Base-by-base conservation (phyloP, 1,284 basidiomycete genomes). In the Schizophyllum commune region DNA sequence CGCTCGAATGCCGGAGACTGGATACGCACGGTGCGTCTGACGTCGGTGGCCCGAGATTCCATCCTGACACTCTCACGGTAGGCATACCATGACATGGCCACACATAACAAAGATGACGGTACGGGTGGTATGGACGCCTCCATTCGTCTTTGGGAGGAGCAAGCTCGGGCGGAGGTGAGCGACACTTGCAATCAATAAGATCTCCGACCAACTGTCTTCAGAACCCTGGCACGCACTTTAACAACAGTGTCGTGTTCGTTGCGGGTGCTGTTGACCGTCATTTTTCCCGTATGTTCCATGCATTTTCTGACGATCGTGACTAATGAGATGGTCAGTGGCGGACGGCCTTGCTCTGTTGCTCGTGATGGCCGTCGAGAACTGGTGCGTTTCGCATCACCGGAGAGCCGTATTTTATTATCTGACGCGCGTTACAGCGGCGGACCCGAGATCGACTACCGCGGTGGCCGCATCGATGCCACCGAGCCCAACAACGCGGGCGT, bases 381-480 rank as follows among this genome's bases (percentile, higher is more conserved):
- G 58, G 61, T 60, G 47, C 34, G 56, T 51, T 17, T 47, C 39
- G 39, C 39, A 47, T 11, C 39, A 11, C 9, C 9, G 39, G 5
- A 2, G 27, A 27, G 27, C 27, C 39, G 9, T 47, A 17, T 47
- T 39, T 2, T 8, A 11, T 47, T 9, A 2, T 47, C 39, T 47
- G 17, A 47, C 39, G 13, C 9, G 17, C 13, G 13, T 47, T 11
- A 3, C 17, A 47, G 76, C 64, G 73, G 73, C 20, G 76, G 76
- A 9, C 77, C 76, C 4, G 68, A 72, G 53, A 71, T 79, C 53
- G 76, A 75, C 1, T 71, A 72, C 54, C 72, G 71, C 15, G 73
- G 72, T 52, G 75, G 75, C 1, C 71, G 77, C 52, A 64, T 77
- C 32, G 76, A 78, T 64, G 67, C 69, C 1, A 72, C 69, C 61